Conservation (phyloP, 768 basidiomycete species). For the Paxillus ammoniavirescens region DNA sequence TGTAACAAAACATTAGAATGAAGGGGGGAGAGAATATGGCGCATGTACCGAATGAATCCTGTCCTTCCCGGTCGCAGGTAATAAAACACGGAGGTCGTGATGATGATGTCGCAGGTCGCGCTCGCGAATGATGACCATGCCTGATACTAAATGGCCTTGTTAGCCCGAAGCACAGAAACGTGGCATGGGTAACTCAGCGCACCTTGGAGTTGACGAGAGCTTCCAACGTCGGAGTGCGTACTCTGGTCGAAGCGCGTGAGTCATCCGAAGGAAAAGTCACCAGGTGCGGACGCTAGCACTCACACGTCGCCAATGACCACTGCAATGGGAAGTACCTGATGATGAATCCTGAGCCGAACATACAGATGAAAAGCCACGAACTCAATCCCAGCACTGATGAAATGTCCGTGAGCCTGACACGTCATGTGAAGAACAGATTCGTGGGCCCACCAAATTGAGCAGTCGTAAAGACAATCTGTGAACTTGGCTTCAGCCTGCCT, state of each 20-base stretch:
- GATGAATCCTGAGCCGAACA: too few relatives aligned
- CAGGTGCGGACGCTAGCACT: not conserved
- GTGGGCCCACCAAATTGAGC: too few relatives aligned
- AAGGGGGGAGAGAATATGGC: not conserved
- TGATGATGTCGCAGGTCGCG: constrained; percentile 19
- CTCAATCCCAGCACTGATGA: too few relatives aligned
- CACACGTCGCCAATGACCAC: constrained; percentile 7
- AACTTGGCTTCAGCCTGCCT: too few relatives aligned
- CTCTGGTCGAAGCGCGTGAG: constrained; percentile 3
- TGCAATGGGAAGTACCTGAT: not conserved
- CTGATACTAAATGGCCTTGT: constrained; percentile 2
- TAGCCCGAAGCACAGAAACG: not conserved
- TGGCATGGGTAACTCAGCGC: not conserved
- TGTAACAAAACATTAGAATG: not conserved
- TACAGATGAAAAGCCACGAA: too few relatives aligned
- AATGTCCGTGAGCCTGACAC: too few relatives aligned
- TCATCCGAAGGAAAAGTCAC: not conserved
- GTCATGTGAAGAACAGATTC: too few relatives aligned
- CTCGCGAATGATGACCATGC: constrained; percentile 10
- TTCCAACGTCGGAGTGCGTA: constrained; percentile 7
- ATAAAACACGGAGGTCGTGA: constrained; percentile 16
- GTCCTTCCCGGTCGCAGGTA: constrained; percentile 14
- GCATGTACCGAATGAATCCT: constrained; percentile 9
- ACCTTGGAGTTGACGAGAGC: constrained; percentile 6
- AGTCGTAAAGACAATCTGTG: too few relatives aligned